phyloP scores from a whole-genome alignment of 345 rosid genomes.

The Gossypium stocksii region DNA sequence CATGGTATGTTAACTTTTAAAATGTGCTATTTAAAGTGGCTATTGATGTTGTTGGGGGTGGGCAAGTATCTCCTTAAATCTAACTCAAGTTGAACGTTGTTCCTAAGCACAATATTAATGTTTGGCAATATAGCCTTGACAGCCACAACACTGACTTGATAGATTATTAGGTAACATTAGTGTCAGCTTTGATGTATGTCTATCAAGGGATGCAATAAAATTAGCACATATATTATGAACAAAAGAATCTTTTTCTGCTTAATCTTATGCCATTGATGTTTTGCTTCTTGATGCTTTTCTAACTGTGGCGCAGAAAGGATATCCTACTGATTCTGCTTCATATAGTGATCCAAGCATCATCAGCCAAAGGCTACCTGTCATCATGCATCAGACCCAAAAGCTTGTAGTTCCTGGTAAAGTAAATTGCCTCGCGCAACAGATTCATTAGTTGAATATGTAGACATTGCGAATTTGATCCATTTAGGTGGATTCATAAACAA shows the following conservation, averaged over 20 bases:
- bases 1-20: not conserved
- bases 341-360: constrained; percentile 81
- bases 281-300: constrained; percentile 6
- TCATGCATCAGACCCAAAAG: constrained; percentile 68
- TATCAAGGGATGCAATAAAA: constrained; percentile 2
- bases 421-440: not conserved
- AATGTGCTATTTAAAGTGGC: not conserved
- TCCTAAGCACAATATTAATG: not conserved
- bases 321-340: constrained; percentile 70
- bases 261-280: not conserved
- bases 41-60: too few relatives aligned
- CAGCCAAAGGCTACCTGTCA: constrained; percentile 79
- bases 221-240: not conserved
- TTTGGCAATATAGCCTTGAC: not conserved
- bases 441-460: constrained; percentile 16
- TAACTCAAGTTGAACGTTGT: not conserved
- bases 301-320: constrained; percentile 70
- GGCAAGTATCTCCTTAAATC: not conserved
- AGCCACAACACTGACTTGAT: not conserved
- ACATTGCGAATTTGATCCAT: constrained; percentile 1
- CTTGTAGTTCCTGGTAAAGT: constrained; percentile 47
- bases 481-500: constrained; percentile 13
- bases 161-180: not conserved
- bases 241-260: not conserved
- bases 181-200: not conserved